A percentile compares a stretch with the other conserved stretches of the same genome.
Evolutionary conservation across 345 rosid species (phyloP).

Genomic region (Eucalyptus polyanthemos): DNA sequence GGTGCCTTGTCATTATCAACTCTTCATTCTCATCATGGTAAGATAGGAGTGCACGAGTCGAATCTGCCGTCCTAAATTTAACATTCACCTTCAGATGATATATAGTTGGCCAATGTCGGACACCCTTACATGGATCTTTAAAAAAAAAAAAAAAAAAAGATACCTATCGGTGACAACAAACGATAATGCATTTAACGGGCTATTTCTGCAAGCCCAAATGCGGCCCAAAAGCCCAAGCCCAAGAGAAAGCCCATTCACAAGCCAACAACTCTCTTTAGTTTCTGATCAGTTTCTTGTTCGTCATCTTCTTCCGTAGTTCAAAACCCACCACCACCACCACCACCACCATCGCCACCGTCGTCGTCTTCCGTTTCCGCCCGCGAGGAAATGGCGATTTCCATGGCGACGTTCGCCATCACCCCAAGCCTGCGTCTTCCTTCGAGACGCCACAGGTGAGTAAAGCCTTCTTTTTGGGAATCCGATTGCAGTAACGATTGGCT

Average conservation of each 20-base stretch:
- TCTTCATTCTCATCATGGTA: neutral
- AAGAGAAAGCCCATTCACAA: neutral
- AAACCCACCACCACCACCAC: neutral
- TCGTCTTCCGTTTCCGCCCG: neutral
- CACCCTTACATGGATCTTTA: too few species aligned
- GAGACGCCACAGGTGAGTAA: neutral
- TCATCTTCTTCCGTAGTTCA: neutral
- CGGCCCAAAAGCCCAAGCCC: neutral
- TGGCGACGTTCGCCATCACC: neutral
- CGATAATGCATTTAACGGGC: neutral
- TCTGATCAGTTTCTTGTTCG: neutral
- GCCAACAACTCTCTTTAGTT: neutral
- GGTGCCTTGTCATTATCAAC: fast-evolving
- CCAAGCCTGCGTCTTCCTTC: neutral
- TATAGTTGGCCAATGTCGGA: too few species aligned
- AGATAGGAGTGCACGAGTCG: neutral
- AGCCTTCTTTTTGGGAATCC: neutral
- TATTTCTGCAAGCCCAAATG: neutral
- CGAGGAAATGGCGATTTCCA: neutral
- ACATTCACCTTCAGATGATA: neutral
- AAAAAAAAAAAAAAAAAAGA: too few species aligned
- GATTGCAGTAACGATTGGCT: neutral
- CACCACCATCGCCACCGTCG: neutral
- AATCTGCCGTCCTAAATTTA: neutral
- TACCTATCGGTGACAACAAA: neutral